phyloP scores from a whole-genome alignment of 2,329 filamentous ascomycete species.

The Pseudopyrenochaeta lycopersici region DNA sequence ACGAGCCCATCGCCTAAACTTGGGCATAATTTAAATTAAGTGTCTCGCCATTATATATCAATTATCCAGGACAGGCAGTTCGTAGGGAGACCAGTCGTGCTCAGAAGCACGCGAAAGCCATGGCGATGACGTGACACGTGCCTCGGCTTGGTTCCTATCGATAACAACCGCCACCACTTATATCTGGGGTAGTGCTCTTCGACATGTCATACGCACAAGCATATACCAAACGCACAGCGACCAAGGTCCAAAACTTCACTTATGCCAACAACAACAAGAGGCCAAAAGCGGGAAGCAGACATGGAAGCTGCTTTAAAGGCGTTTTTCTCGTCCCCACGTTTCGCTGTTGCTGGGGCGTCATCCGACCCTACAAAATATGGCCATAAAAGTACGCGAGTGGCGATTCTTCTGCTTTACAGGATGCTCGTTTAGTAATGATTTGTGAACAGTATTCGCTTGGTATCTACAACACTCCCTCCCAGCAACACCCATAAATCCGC shows the following conservation, averaged over 20 bases:
- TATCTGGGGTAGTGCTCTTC: background rate
- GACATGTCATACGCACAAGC: background rate
- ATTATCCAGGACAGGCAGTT: too few species aligned
- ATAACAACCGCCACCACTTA: background rate
- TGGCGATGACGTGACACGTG: constrained; percentile 27
- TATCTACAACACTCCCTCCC: constrained; percentile 80
- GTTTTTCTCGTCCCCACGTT: constrained; percentile 82
- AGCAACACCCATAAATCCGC: constrained; percentile 85
- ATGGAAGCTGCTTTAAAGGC: constrained; percentile 76
- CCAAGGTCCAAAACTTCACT: background rate
- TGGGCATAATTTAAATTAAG: too few species aligned
- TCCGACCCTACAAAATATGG: constrained; percentile 87
- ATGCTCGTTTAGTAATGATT: background rate
- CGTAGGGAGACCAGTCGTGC: too few species aligned
- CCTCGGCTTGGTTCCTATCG: constrained; percentile 1
- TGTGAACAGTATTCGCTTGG: constrained; percentile 81
- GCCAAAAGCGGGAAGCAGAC: constrained; percentile 30
- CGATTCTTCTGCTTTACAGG: background rate
- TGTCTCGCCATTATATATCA: too few species aligned
- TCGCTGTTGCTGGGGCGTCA: constrained; percentile 90
- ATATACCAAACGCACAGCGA: background rate
- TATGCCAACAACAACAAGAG: constrained; percentile 38
- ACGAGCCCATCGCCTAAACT: too few species aligned
- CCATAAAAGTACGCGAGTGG: constrained; percentile 73
- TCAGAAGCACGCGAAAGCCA: constrained; percentile 17